A percentile compares a stretch with the other conserved stretches of the same genome.
Evolutionary conservation across 768 basidiomycete species (phyloP).

Genomic region (Daedalea quercina): DNA sequence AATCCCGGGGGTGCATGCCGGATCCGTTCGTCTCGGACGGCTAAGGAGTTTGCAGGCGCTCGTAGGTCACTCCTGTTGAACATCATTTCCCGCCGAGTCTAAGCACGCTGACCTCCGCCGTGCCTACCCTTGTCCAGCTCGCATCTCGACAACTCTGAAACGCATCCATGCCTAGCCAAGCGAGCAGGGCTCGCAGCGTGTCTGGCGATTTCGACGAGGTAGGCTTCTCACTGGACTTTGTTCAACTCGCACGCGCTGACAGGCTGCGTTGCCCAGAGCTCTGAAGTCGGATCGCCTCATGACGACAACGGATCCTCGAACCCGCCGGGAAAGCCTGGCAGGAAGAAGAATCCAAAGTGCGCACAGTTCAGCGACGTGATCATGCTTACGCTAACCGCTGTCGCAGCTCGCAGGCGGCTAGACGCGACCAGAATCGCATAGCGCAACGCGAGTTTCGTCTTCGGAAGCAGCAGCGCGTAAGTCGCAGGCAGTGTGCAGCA

Average conservation of each 20-base stretch:
- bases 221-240: constrained; percentile 10
- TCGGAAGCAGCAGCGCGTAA: constrained; percentile 81
- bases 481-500: constrained; percentile 10
- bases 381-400: constrained; percentile 22
- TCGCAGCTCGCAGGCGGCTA: constrained; percentile 75
- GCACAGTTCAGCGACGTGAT: constrained; percentile 22
- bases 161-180: constrained; percentile 39
- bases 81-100: neutral
- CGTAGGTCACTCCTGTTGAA: neutral
- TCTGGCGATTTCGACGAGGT: constrained; percentile 54
- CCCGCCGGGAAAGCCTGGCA: constrained; percentile 50
- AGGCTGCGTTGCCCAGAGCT: constrained; percentile 39
- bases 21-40: constrained; percentile 1
- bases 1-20: neutral
- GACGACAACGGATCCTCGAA: constrained; percentile 10
- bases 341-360: constrained; percentile 89
- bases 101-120: neutral
- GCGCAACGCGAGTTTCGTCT: constrained; percentile 91
- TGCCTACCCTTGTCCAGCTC: neutral
- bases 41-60: neutral
- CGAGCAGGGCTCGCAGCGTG: constrained; percentile 53
- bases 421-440: constrained; percentile 86
- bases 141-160: neutral
- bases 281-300: constrained; percentile 55
- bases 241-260: constrained; percentile 7